Evolutionary conservation across 179 eudicot species (phyloP), one percentile per base, ranked within the genome.

Genomic region (Actinidia arguta): DNA sequence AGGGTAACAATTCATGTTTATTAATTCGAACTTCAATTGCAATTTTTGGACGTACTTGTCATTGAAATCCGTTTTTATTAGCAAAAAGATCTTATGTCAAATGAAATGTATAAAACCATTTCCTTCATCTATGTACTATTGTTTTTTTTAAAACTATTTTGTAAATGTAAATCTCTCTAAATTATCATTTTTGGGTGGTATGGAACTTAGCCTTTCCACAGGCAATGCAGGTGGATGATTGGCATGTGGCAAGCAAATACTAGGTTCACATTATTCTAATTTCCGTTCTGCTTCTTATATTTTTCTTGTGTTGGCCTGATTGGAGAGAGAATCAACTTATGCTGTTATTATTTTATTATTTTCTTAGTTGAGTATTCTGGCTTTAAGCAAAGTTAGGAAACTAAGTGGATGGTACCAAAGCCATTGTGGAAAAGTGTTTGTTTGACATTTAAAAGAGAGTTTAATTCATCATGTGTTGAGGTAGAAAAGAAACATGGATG

Each of bases 181-280:
- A 5, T 62, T 81, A 20, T 76, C 77, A 75, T 66, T 71, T 42
- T 88, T 89, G 93, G 99, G 99, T 66, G 98, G 99, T 81, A 98
- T 91, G 78, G 98, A 95, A 78, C 98, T 95, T 67, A 95, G 99
- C 84, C 93, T 89, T 78, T 81, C 89, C 77, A 95, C 99, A 58
- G 99, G 99, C 82, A 95, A 95, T 90, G 99, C 98, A 78, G 98
- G 99, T 78, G 99, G 99, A 76, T 83, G 99, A 83, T 80, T 94
- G 89, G 99, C 99, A 79, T 93, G 98, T 84, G 99, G 99, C 94
- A 92, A 80, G 94, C 76, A 11, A 81, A 42, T 51, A 58, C 58
- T 3, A 68, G 25, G 20, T 67, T 64, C 59, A 3, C 31, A 2
- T 24, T 79, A 73, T 82, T 36, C n/a, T 51, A 6, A 69, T 68